Evolutionary conservation across 345 rosid genomes (phyloP), one percentile per base, ranked within the genome.

Genomic region (Salix suchowensis): DNA sequence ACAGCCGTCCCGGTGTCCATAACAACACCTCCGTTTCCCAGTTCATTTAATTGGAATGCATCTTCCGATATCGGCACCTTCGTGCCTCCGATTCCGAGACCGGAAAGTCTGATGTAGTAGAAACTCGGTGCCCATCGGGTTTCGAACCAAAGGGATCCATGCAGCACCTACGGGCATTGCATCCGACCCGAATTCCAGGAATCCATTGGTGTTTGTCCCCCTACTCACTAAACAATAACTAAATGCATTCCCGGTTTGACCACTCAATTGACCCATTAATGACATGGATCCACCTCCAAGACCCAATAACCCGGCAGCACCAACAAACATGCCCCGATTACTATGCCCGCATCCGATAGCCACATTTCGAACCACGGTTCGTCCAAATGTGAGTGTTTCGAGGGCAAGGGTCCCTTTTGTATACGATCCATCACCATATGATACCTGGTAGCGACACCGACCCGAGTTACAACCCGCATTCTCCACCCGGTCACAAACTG

Each of bases 1-100:
- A 96, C 99, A 3, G 99, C 98, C 0, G 99, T 96, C 11, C 99
- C 99, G 0, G 99, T 96, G 79, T 96, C 99, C 98, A 96, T 93
- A 7, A 96, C 99, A 15, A 96, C 99, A 1, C 99, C 99, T 0
- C 97, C 97, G 0, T 82, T 78, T 0, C 99, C 98, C 36, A 81
- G 60, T 34, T 92, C 95, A 0, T 80, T 82, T 0, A 93, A 18
- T 15, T 39, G 81, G 74, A 96, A 96, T 0, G 78, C 40, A 2
- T 76, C 84, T 67, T 92, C 98, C 0, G 99, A 82, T 60, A 92
- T 72, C 18, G 94, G 84, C 58, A 96, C 83, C 61, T 50, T 82
- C 16, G 80, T 52, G 32, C 93, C 94, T 24, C 99, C 99, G 0
- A 96, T 94, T 7, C 96, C 97, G 0, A 96, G 91, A 32, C 98